phyloP scores from a whole-genome alignment of 2,329 filamentous ascomycete genomes.

The Trichoderma koningiopsis region DNA sequence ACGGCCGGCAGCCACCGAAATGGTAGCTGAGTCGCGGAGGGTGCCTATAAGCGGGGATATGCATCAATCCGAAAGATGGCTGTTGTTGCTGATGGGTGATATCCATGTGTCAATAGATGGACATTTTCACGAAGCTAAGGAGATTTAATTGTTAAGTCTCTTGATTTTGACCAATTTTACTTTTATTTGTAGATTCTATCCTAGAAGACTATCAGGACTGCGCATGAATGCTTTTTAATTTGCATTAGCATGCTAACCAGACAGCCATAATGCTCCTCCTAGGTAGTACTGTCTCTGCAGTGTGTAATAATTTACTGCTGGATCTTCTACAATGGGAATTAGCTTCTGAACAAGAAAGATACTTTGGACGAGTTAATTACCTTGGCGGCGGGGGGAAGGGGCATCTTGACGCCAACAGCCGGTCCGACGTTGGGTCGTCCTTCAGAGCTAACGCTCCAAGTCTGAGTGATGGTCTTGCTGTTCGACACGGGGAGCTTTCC shows the following conservation, averaged over 20 bases:
- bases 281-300: neutral
- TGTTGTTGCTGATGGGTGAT: neutral
- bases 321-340: neutral
- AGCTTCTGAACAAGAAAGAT: neutral
- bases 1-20: conserved; percentile 20
- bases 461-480: neutral
- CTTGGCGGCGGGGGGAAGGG: neutral
- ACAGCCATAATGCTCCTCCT: neutral
- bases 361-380: neutral
- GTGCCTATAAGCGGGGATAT: conserved; percentile 22
- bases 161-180: neutral
- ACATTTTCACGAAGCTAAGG: too few species aligned
- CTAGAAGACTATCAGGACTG: neutral
- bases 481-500: neutral
- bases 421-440: neutral
- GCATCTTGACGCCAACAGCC: neutral
- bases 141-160: neutral
- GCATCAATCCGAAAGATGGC: neutral
- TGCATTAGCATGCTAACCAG: neutral
- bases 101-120: too few species aligned
- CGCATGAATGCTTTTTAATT: neutral
- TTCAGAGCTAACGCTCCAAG: neutral
- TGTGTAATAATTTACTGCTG: neutral
- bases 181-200: neutral
- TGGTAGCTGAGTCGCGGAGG: conserved; percentile 8